phyloP scores from a whole-genome alignment of 768 basidiomycete species.

The Sporobolomyces roseus region DNA sequence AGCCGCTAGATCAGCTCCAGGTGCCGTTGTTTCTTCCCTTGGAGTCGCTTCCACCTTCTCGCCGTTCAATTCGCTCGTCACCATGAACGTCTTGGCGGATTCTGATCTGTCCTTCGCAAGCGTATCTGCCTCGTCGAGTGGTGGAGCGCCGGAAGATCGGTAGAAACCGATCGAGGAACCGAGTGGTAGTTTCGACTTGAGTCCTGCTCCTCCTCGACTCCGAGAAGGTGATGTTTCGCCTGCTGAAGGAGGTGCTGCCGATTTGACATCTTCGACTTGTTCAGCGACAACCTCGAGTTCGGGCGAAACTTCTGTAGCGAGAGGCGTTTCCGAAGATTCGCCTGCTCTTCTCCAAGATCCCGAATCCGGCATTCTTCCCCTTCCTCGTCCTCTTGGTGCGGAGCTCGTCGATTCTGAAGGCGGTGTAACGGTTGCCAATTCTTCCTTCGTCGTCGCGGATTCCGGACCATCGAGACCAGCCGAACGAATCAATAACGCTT shows the following conservation, averaged over 20 bases:
- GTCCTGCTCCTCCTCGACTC: slow-evolving; percentile 2
- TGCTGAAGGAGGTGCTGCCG: not conserved
- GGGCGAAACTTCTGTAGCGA: not conserved
- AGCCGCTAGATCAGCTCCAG: slow-evolving; percentile 7
- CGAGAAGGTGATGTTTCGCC: not conserved
- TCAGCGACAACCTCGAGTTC: not conserved
- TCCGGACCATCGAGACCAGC: not conserved
- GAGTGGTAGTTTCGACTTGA: slow-evolving; percentile 26
- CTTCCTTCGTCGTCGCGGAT: not conserved
- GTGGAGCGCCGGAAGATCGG: slow-evolving; percentile 12
- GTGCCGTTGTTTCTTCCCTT: slow-evolving; percentile 30
- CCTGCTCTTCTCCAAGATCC: not conserved
- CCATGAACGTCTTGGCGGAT: slow-evolving; percentile 59
- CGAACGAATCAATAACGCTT: not conserved
- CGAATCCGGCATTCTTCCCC: not conserved
- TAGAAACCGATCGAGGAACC: slow-evolving; percentile 43
- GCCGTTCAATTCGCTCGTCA: slow-evolving; percentile 68
- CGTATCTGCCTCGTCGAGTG: slow-evolving; percentile 4
- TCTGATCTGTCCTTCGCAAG: slow-evolving; percentile 4
- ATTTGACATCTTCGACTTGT: slow-evolving; percentile 1
- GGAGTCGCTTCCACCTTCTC: slow-evolving; percentile 34
- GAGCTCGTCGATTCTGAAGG: not conserved
- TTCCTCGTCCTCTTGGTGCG: not conserved
- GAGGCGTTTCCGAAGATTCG: not conserved
- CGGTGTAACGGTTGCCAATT: not conserved